Base-by-base conservation (phyloP, 352 stramenopile species). In the Pythium phragmitis region DNA sequence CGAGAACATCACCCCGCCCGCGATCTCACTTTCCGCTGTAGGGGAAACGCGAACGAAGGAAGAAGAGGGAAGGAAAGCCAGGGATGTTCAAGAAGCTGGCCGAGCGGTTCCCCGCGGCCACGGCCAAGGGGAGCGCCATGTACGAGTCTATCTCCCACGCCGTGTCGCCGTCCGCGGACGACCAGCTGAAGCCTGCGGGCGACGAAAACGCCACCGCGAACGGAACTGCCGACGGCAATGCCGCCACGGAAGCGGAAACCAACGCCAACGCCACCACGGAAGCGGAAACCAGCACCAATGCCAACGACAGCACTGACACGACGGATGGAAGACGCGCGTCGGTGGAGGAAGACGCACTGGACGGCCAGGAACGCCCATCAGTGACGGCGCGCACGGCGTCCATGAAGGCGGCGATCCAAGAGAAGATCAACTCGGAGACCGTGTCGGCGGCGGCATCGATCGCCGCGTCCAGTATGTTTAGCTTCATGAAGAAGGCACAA, bases 401-500 rank as follows among this genome's bases (percentile, higher is more conserved):
- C 11, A 69, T 90, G 51, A 89, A 87, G 55, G 67, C 79, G 21
- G 69, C 79, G 30, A 68, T 92, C 28, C 63, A 67, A 16, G 80
- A 92, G 56, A 80, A 76, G 57, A 84, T 92, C 68, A 91, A 86
- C 56, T 80, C 82, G 1, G 85, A 91, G 59, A 78, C 77, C 0
- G 70, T 91, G 17, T 89, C 82, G 4, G 79, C 84, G 4, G 81
- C 80, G 0, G 80, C 80, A 23, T 77, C 80, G n/a, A 74, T 86
- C 47, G 79, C 79, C 5, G 80, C 84, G 7, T 83, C 79, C 12
- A 88, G 79, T 41, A 87, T 95, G 82, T 77, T 91, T 65, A 80
- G 79, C 7, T 88, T 95, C 33, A 89, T 95, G 77, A 89, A 91
- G 66, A 92, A 92, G 57, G 86, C 86, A 42, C 85, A 95, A 61